Conservation (phyloP, 1,284 basidiomycete genomes). For the Kalmanozyma brasiliensis region DNA sequence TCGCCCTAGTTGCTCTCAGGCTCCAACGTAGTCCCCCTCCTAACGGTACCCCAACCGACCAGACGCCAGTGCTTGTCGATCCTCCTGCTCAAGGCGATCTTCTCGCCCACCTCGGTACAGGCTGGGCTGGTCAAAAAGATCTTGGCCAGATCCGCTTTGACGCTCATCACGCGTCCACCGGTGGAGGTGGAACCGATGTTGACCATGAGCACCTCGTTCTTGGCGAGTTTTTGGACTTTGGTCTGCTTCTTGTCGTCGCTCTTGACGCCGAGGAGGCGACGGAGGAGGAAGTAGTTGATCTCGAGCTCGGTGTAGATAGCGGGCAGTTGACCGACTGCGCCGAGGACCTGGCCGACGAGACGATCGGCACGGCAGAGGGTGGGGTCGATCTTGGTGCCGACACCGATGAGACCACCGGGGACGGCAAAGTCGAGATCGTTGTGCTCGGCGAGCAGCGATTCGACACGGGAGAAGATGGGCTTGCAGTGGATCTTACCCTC, state of each 20-base stretch:
- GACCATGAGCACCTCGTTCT: slow-evolving; percentile 84
- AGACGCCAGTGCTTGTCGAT: slow-evolving; percentile 90
- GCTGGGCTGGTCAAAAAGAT: slow-evolving; percentile 66
- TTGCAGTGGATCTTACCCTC: slow-evolving; percentile 90
- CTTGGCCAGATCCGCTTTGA: slow-evolving; percentile 66
- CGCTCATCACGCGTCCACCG: slow-evolving; percentile 62
- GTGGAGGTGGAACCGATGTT: slow-evolving; percentile 69
- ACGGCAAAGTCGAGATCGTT: slow-evolving; percentile 95
- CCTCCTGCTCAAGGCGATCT: slow-evolving; percentile 64
- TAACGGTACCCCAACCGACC: slow-evolving; percentile 70
- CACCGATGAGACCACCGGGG: slow-evolving; percentile 96
- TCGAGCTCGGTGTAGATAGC: slow-evolving; percentile 91
- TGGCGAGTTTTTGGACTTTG: slow-evolving; percentile 85
- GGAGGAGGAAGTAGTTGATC: slow-evolving; percentile 75
- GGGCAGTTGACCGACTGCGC: slow-evolving; percentile 90
- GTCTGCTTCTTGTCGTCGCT: slow-evolving; percentile 99
- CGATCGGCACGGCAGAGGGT: slow-evolving; percentile 96
- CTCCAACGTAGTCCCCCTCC: slow-evolving; percentile 62
- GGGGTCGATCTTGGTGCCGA: slow-evolving; percentile 95
- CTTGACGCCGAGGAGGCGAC: slow-evolving; percentile 95
- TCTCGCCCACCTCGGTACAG: slow-evolving; percentile 67
- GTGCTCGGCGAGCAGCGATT: slow-evolving; percentile 91
- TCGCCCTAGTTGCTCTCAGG: slow-evolving; percentile 47
- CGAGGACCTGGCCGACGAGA: slow-evolving; percentile 93
- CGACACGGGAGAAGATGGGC: slow-evolving; percentile 91